Base-by-base conservation (phyloP, 768 basidiomycete species). In the Collybia sp. region DNA sequence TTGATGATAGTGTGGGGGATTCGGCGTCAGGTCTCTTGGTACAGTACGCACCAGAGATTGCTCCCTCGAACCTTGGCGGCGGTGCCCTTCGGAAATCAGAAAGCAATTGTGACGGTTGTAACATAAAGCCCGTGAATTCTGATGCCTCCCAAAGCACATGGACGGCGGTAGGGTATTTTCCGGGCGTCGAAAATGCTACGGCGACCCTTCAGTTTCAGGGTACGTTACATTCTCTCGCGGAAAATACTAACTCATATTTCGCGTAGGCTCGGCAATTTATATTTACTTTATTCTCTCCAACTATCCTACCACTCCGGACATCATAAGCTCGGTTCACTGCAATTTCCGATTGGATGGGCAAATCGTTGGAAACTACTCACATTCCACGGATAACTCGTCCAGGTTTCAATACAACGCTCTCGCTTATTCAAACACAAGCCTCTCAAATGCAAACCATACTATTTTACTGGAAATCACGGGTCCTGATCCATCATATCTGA, bases 1-100 rank as follows among this genome's bases (percentile, higher is more conserved):
- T 58, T 40, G 57, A 58, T 34, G 57, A 58, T 33, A 30, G 42
- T 5, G 12, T n/a, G 39, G 57, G 55, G 2, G 57, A 58, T 40
- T 47, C 25, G 25, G 8, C 25, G 4, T 25, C 25, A 8, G 25
- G 25, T 25, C 25, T 8, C 25, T 8, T 8, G 3, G 25, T 25
- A 8, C 25, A 25, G 25, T 25, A 25, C 8, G 25, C 25, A 25
- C 25, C 25, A 3, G 25, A 25, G 25, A 25, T 25, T 25, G 25
- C 25, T 4, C 25, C 25, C 25, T 8, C 25, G 8, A 25, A 8
- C 25, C 8, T 25, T 4, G 25, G 25, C 8, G 25, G 25, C 8
- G 25, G 25, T 8, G 25, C 8, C 25, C 25, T 25, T 25, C 8
- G 25, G 25, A 25, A 8, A 25, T 25, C 25, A 8, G 4, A 25